phyloP scores from a whole-genome alignment of 2,329 filamentous ascomycete genomes.

The Knufia petricola region DNA sequence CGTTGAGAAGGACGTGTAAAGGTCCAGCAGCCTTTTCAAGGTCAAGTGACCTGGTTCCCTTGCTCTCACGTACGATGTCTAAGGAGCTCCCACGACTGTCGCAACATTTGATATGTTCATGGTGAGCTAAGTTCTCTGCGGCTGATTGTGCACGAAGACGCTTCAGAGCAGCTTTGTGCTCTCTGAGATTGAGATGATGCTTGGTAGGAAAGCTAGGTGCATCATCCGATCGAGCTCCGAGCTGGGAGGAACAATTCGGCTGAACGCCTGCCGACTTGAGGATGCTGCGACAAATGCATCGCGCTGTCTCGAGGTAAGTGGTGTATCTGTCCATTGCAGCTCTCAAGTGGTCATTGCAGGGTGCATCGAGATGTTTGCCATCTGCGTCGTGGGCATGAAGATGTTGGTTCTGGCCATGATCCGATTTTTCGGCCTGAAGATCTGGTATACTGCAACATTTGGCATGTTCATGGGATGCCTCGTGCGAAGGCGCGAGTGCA shows the following conservation, averaged over 20 bases:
- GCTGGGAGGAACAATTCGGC: slow-evolving; percentile 3
- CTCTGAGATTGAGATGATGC: slow-evolving; percentile 10
- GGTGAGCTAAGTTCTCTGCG: slow-evolving; percentile 2
- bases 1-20: slow-evolving; percentile 14
- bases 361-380: slow-evolving; percentile 14
- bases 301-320: slow-evolving; percentile 23
- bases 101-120: slow-evolving; percentile 11
- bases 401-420: slow-evolving; percentile 7
- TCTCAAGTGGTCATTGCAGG: slow-evolving; percentile 21
- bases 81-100: slow-evolving; percentile 5
- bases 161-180: slow-evolving; percentile 5
- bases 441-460: background rate
- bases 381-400: slow-evolving; percentile 18
- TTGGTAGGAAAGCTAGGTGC: slow-evolving; percentile 5
- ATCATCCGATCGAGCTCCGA: background rate
- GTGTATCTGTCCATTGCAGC: slow-evolving; percentile 23
- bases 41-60: slow-evolving; percentile 5
- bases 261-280: slow-evolving; percentile 12
- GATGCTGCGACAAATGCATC: slow-evolving; percentile 22
- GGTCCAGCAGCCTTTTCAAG: slow-evolving; percentile 13
- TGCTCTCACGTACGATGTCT: slow-evolving; percentile 2
- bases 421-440: background rate
- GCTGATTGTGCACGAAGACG: slow-evolving; percentile 5
- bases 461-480: background rate
- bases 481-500: background rate